A percentile compares a stretch with the other conserved stretches of the same genome.
These are phyloP conservation scores for Fusarium sambucinum DNA, from an alignment of 2,329 filamentous ascomycete species.

Conservation along the genomic window DNA sequence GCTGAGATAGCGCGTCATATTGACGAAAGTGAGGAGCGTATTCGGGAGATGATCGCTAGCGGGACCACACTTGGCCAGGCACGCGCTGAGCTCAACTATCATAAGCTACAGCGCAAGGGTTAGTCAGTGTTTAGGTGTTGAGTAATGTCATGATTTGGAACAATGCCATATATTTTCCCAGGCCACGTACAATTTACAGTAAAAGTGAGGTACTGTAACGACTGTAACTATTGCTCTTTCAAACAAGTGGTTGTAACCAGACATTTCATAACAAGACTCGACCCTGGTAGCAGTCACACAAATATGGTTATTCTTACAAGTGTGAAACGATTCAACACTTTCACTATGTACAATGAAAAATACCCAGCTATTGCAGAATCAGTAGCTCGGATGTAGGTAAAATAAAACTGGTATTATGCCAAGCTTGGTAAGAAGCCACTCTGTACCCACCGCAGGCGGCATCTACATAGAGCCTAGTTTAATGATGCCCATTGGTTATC, in stretches of 20 bases:
- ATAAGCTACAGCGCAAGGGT: background rate
- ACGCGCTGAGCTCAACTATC: conserved; percentile 1
- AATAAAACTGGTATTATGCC: background rate
- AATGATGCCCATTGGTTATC: background rate
- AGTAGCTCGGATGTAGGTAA: too few relatives aligned
- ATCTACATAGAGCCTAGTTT: background rate
- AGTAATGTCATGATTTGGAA: background rate
- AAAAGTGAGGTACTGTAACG: too few relatives aligned
- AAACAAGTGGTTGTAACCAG: too few relatives aligned
- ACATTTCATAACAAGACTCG: too few relatives aligned
- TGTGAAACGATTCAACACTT: too few relatives aligned
- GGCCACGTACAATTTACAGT: too few relatives aligned
- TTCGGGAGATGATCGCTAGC: background rate
- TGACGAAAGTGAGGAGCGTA: conserved; percentile 1
- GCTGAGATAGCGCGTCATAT: background rate
- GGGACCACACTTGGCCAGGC: background rate
- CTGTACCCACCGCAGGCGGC: too few relatives aligned
- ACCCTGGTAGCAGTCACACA: too few relatives aligned
- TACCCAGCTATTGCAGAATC: too few relatives aligned
- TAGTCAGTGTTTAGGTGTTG: background rate
- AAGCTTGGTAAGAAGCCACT: background rate
- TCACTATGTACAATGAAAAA: too few relatives aligned
- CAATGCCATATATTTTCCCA: background rate
- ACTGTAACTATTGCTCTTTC: too few relatives aligned
- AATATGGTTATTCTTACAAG: too few relatives aligned